phyloP scores from a whole-genome alignment of 2,329 filamentous ascomycete genomes.

The Aspergillus ochraceus region DNA sequence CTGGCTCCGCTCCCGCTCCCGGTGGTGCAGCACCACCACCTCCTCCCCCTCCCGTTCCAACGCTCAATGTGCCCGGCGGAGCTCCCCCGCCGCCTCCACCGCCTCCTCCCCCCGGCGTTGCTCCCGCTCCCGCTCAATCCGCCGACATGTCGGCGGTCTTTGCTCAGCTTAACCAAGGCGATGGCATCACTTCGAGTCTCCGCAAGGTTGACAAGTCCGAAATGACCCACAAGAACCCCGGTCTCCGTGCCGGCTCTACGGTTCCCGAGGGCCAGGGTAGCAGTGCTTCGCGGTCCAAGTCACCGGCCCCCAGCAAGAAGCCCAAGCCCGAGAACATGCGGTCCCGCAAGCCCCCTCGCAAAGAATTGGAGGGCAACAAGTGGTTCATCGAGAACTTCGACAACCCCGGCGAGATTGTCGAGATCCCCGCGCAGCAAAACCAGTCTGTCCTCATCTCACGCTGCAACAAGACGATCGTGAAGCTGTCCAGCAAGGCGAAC shows the following conservation, averaged over 20 bases:
- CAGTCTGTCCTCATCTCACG: conserved; percentile 91
- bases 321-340: conserved; percentile 85
- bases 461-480: conserved; percentile 87
- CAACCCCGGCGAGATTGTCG: conserved; percentile 68
- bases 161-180: conserved; percentile 84
- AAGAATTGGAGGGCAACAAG: conserved; percentile 83
- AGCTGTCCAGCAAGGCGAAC: conserved; percentile 90
- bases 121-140: conserved; percentile 47
- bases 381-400: conserved; percentile 97
- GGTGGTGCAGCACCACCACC: conserved; percentile 48
- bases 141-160: conserved; percentile 85
- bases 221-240: conserved; percentile 99
- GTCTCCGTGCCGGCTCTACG: conserved; percentile 70
- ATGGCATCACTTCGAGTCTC: conserved; percentile 81
- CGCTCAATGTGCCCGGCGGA: conserved; percentile 52
- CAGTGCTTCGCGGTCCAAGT: conserved; percentile 67
- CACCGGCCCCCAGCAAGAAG: conserved; percentile 83
- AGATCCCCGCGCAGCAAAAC: conserved; percentile 76
- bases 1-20: conserved; percentile 36
- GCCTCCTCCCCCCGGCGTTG: conserved; percentile 58
- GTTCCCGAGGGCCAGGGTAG: conserved; percentile 62
- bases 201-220: conserved; percentile 92
- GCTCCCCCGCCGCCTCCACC: conserved; percentile 67
- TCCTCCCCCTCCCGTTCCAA: conserved; percentile 50
- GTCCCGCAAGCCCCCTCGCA: conserved; percentile 75